Conservation (phyloP, 805 yeast genomes). For the Candida yuanshanica region DNA sequence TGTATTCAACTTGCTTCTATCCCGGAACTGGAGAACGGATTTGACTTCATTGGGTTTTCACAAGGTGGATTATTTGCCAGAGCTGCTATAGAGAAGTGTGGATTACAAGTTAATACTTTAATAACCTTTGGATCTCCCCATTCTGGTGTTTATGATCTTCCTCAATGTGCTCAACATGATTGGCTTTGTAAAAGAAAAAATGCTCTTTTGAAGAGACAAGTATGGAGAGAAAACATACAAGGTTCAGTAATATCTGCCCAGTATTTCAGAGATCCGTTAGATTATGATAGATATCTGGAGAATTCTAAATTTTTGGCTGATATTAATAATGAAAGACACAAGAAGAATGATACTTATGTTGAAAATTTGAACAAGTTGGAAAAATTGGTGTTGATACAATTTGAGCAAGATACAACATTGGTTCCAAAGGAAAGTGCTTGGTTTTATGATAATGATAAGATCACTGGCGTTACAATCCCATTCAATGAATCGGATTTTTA, state of each 20-base stretch:
- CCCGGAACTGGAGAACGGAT: slow-evolving; percentile 46
- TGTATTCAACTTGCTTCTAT: slow-evolving; percentile 47
- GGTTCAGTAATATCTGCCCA: slow-evolving; percentile 62
- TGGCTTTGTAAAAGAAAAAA: slow-evolving; percentile 59
- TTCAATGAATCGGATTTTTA: slow-evolving; percentile 47
- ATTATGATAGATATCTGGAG: slow-evolving; percentile 48
- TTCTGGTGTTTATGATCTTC: slow-evolving; percentile 66
- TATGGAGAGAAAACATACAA: slow-evolving; percentile 56
- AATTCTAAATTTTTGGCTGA: slow-evolving; percentile 57
- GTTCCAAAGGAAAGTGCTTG: slow-evolving; percentile 70
- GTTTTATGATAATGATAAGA: slow-evolving; percentile 49
- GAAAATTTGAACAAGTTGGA: slow-evolving; percentile 40
- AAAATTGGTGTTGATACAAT: slow-evolving; percentile 53
- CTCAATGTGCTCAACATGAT: slow-evolving; percentile 47
- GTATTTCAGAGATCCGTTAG: slow-evolving; percentile 58
- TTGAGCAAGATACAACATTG: slow-evolving; percentile 58
- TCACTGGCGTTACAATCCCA: slow-evolving; percentile 36
- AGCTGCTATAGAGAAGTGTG: slow-evolving; percentile 57
- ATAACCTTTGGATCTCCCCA: slow-evolving; percentile 82
- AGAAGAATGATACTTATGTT: slow-evolving; percentile 33
- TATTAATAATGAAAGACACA: slow-evolving; percentile 53
- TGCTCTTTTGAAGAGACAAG: slow-evolving; percentile 47
- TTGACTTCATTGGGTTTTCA: slow-evolving; percentile 73
- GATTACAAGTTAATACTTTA: slow-evolving; percentile 39
- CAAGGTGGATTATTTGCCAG: slow-evolving; percentile 84